Base-by-base conservation (phyloP, 306 rosid genomes). In the Sicyos edulis region DNA sequence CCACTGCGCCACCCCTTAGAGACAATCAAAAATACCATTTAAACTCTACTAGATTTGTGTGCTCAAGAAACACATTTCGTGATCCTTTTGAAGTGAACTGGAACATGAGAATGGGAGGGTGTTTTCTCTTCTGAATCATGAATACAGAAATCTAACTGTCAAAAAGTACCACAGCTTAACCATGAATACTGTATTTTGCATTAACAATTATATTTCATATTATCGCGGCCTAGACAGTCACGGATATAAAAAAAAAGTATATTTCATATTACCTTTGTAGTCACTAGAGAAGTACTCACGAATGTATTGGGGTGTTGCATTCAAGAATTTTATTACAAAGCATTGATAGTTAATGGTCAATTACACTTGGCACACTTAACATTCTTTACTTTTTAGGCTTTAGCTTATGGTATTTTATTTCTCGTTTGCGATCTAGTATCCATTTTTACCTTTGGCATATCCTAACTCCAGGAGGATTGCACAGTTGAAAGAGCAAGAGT, bases 401-500 rank as follows among this genome's bases (percentile, higher is more conserved):
- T 63, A 37, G 54, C 50, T 10, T 72, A 17, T 40, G 13, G 65
- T 54, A 70, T 77, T 54, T 53, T 2, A 24, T 51, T 59, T 40
- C 50, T 49, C 47, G 20, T 64, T 68, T 44, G 24, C 11, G 44
- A 64, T 51, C 32, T 77, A 20, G 44, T 60, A 61, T 29, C 62
- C 40, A 24, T 52, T 54, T 21, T 85, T 79, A 83, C 80, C 74
- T 54, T 16, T 79, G 77, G 50, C 52, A 74, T 82, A 85, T 79
- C 68, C 78, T 74, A 81, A 79, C 84, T 54, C 22, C 91, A 95
- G 99, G 91, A 91, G 96, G 86, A 88, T 95, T 73, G 99, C 99
- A 44, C 83, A 80, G 75, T 57, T 89, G 62, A 95, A 95, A 83
- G 99, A 91, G 86, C 85, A 86, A 15, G 89, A 91, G 75, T 89